These are phyloP conservation scores for Cucurbita moschata DNA, from an alignment of 306 rosid genomes.

Conservation along the genomic window DNA sequence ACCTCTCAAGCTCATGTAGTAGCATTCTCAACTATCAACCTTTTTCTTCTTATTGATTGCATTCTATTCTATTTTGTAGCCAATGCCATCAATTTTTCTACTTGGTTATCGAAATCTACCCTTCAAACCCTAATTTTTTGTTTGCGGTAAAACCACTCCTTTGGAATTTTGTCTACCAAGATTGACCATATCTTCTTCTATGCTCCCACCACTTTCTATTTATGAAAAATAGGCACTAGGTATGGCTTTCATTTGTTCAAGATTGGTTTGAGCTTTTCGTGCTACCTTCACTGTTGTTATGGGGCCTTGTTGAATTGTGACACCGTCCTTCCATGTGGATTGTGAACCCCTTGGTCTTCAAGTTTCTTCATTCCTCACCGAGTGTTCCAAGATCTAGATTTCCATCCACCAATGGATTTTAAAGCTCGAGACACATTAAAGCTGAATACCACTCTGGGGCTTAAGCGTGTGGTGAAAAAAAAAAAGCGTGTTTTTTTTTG, in stretches of 20 bases:
- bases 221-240: neutral
- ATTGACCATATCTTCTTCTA: neutral
- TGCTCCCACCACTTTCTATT: neutral
- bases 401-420: neutral
- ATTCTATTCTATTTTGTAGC: neutral
- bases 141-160: neutral
- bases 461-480: too few relatives aligned
- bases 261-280: neutral
- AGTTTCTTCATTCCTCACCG: neutral
- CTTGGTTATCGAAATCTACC: neutral
- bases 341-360: neutral
- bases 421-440: neutral
- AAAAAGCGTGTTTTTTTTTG: neutral
- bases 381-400: neutral
- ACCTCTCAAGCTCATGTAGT: neutral
- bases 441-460: neutral
- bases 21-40: neutral
- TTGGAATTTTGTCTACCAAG: neutral
- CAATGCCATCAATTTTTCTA: neutral
- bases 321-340: neutral
- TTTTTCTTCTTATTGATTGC: neutral
- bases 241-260: neutral
- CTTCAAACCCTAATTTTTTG: neutral
- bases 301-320: neutral
- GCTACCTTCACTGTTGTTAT: neutral